Evolutionary conservation across 2,329 filamentous ascomycete genomes (phyloP).

Genomic region (Neonectria ditissima): DNA sequence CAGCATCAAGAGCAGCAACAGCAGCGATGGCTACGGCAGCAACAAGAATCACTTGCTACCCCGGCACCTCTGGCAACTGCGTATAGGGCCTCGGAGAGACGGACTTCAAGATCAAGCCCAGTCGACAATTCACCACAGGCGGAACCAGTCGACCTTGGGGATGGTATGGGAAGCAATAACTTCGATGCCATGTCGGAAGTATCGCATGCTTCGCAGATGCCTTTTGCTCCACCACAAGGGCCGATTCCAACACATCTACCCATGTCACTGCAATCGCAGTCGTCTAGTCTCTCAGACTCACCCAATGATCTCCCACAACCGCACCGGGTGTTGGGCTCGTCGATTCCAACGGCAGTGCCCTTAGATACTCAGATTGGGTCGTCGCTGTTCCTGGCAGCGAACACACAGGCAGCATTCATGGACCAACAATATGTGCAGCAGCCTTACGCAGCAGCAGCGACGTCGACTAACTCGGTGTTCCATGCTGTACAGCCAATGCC

Average conservation of each 20-base stretch:
- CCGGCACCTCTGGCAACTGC: not conserved
- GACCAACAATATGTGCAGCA: conserved; percentile 48
- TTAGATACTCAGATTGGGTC: conserved; percentile 53
- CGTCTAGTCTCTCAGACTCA: conserved; percentile 33
- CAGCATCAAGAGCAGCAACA: conserved; percentile 1
- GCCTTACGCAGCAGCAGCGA: conserved; percentile 41
- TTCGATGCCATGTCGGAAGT: conserved; percentile 44
- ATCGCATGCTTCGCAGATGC: conserved; percentile 40
- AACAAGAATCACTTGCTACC: conserved; percentile 1
- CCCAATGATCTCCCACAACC: conserved; percentile 35
- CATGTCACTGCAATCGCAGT: conserved; percentile 38
- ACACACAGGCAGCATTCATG: conserved; percentile 52
- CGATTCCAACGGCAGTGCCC: conserved; percentile 40
- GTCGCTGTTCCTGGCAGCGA: conserved; percentile 54
- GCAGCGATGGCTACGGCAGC: conserved; percentile 5
- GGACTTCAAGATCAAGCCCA: conserved; percentile 31
- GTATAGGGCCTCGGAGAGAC: conserved; percentile 17
- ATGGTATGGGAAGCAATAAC: conserved; percentile 34
- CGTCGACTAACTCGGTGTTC: conserved; percentile 41
- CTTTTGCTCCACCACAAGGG: conserved; percentile 37
- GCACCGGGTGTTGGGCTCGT: conserved; percentile 42
- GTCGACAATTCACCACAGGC: conserved; percentile 28
- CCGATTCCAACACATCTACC: conserved; percentile 36
- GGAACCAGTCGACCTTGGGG: conserved; percentile 34
- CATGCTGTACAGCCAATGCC: conserved; percentile 38